These are phyloP conservation scores for Cyberlindnera maritima DNA, from an alignment of 805 yeast species.

Conservation along the genomic window DNA sequence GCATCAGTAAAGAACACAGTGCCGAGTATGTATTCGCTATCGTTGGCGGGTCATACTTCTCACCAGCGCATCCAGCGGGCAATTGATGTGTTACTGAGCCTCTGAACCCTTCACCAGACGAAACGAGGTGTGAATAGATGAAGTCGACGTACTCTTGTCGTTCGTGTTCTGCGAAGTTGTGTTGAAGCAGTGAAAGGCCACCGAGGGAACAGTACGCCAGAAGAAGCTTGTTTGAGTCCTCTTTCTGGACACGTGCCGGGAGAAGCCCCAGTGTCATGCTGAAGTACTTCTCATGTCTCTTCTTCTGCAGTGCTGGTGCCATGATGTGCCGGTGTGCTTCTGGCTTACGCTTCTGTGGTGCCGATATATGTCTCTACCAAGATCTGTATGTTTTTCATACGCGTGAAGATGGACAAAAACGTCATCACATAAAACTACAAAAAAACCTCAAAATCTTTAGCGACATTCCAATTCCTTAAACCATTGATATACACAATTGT, in stretches of 20 bases:
- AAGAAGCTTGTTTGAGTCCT: constrained; percentile 69
- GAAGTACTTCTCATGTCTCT: constrained; percentile 41
- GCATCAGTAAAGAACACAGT: constrained; percentile 50
- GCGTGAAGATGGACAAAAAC: too few relatives aligned
- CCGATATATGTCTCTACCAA: too few relatives aligned
- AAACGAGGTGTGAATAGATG: constrained; percentile 48
- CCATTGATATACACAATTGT: background rate
- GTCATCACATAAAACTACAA: too few relatives aligned
- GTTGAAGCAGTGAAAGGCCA: constrained; percentile 38
- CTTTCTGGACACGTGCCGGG: constrained; percentile 54
- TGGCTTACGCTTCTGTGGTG: too few relatives aligned
- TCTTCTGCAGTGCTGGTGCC: background rate
- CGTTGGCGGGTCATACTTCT: constrained; percentile 56
- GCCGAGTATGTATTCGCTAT: constrained; percentile 79
- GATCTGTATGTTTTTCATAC: too few relatives aligned
- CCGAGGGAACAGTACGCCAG: constrained; percentile 67
- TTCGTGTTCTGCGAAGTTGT: constrained; percentile 30
- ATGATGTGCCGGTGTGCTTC: too few relatives aligned
- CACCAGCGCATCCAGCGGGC: constrained; percentile 1
- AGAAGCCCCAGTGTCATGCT: constrained; percentile 49
- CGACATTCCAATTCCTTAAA: too few relatives aligned
- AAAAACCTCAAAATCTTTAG: too few relatives aligned
- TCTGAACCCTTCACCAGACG: constrained; percentile 48
- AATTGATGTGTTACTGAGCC: constrained; percentile 49
- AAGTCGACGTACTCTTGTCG: constrained; percentile 34